Evolutionary conservation across 441 rosid species (phyloP), one percentile per base, ranked within the genome.

Genomic region (Rhodomyrtus psidioides): DNA sequence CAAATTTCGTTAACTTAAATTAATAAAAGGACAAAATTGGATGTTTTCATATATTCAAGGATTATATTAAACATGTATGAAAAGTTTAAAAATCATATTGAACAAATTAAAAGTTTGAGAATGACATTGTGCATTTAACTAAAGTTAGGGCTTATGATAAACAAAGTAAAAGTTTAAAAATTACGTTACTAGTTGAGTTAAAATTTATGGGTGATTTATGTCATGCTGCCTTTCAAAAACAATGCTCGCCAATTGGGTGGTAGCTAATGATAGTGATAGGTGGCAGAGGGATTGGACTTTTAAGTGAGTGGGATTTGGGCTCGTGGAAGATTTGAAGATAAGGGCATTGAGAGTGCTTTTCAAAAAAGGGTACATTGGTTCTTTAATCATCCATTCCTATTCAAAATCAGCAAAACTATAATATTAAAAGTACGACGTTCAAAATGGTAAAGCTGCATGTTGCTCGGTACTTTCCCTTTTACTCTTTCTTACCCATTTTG

Each of bases 71-170:
- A 58, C 3, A n/a, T 58, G 1, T 58, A 58, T 5, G 0, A 58
- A 58, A 58, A 60, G 4, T 15, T 14, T 5, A 60, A 0, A 0
- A 0, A 60, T 0, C 28, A 28, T 16, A 15, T 60, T 46, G 1
- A 28, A 15, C 16, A 60, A 28, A 27, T 28, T 28, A 15, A 60
- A 59, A 42, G 9, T 1, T 46, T 9, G 12, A 1, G 12, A 46
- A n/a, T 46, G 12, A 9, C 3, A 46, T 46, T 46, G 12, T 12
- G 9, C 12, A 9, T 46, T 46, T 9, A 46, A 9, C 51, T 46
- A 9, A 46, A 60, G 0, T 28, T 15, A 27, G 1, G 23, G 1
- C 7, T 0, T 5, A 7, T 0, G 15, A 2, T 27, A 0, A 60
- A 27, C 4, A 15, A 27, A 28, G 8, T 42, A 42, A 42, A 42